Evolutionary conservation across 352 stramenopile species (phyloP).

Genomic region (Phytopythium chamaehyphon): DNA sequence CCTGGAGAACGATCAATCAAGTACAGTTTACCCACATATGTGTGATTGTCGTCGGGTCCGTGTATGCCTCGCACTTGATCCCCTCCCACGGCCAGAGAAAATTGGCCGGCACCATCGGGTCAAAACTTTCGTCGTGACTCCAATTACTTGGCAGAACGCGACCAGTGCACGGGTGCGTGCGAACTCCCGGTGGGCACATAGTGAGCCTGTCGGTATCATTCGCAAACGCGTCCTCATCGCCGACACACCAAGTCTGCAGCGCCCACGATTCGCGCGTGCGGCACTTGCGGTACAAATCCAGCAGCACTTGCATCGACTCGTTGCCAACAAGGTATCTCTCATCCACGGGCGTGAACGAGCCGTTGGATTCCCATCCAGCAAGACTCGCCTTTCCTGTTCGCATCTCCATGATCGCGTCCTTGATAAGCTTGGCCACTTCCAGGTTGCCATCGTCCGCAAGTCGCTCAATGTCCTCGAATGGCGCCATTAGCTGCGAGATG

Average conservation of each 20-base stretch:
- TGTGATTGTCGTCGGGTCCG: constrained; percentile 63
- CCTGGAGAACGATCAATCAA: not conserved
- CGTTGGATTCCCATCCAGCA: constrained; percentile 6
- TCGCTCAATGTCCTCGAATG: constrained; percentile 34
- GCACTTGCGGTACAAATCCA: constrained; percentile 47
- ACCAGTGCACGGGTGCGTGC: constrained; percentile 63
- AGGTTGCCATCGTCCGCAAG: constrained; percentile 16
- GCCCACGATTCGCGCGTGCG: constrained; percentile 33
- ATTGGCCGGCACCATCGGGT: constrained; percentile 5
- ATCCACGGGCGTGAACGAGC: constrained; percentile 27
- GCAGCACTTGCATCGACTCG: constrained; percentile 34
- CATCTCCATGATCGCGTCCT: constrained; percentile 12
- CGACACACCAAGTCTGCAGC: constrained; percentile 62
- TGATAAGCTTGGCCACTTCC: constrained; percentile 8
- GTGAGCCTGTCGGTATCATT: constrained; percentile 2
- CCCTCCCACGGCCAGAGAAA: constrained; percentile 72
- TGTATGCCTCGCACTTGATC: constrained; percentile 60
- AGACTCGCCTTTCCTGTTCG: constrained; percentile 4
- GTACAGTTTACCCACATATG: constrained; percentile 40
- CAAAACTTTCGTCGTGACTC: constrained; percentile 6
- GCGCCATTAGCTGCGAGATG: constrained; percentile 34
- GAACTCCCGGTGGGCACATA: constrained; percentile 40
- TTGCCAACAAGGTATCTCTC: constrained; percentile 43
- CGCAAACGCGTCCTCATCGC: constrained; percentile 13
- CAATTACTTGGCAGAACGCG: constrained; percentile 34